Evolutionary conservation across 2,329 filamentous ascomycete genomes (phyloP).

Genomic region (Eutypella sp.): DNA sequence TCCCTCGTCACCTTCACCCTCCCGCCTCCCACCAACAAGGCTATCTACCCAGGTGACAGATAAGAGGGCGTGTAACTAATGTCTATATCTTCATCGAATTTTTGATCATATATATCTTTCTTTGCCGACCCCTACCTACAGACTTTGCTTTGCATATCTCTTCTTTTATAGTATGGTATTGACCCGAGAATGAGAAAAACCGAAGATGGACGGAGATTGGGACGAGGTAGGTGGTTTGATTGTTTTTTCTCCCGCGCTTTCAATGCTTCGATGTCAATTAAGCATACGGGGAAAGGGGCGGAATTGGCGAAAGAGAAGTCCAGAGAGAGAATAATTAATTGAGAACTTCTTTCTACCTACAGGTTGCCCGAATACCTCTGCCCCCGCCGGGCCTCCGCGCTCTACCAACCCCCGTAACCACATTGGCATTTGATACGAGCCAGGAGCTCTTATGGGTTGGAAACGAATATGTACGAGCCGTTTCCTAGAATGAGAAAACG

Average conservation of each 20-base stretch:
- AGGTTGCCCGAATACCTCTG: constrained; percentile 79
- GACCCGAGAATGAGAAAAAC: constrained; percentile 20
- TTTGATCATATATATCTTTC: neutral
- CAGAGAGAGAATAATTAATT: no score
- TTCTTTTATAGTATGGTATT: constrained; percentile 6
- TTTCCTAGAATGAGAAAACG: neutral
- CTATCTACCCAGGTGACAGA: no score
- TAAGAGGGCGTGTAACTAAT: no score
- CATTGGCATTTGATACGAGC: constrained; percentile 81
- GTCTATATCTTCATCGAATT: neutral
- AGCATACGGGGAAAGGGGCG: no score
- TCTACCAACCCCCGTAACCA: constrained; percentile 66
- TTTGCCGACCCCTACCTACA: neutral
- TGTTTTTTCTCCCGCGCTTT: no score
- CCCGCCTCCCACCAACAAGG: no score
- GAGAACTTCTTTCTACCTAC: constrained; percentile 6
- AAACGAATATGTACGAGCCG: constrained; percentile 71
- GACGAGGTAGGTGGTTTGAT: constrained; percentile 61
- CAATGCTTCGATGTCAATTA: no score
- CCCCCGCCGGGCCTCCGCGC: constrained; percentile 70
- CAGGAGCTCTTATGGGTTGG: constrained; percentile 93
- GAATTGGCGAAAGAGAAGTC: no score
- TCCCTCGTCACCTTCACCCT: no score
- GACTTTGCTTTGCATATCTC: no score
- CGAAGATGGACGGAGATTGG: constrained; percentile 62